A percentile compares a stretch with the other conserved stretches of the same genome.
Conservation (phyloP, 805 yeast genomes). For the Wickerhamiella parazyma region DNA sequence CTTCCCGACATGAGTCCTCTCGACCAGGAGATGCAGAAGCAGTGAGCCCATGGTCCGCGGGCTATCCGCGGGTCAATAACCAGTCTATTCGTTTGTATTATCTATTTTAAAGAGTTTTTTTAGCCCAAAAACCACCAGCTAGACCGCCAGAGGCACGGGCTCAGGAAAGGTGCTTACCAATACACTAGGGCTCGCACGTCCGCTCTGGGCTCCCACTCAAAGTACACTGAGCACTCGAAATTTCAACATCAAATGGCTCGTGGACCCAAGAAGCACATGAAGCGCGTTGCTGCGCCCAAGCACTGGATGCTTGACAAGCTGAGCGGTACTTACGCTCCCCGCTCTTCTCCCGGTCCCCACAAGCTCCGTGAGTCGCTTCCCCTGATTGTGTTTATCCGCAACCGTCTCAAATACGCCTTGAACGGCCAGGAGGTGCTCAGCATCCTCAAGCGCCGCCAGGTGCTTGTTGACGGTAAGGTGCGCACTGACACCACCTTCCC, state of each 20-base stretch:
- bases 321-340: constrained; percentile 98
- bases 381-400: constrained; percentile 90
- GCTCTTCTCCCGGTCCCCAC: constrained; percentile 99
- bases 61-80: too few relatives aligned
- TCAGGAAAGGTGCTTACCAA: too few relatives aligned
- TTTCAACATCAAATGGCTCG: constrained; percentile 22
- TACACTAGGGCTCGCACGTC: not conserved
- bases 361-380: constrained; percentile 97
- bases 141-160: too few relatives aligned
- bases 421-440: constrained; percentile 99
- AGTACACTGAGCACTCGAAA: constrained; percentile 3
- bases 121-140: too few relatives aligned
- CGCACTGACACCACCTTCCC: constrained; percentile 99
- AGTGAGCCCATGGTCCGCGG: too few relatives aligned
- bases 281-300: constrained; percentile 99
- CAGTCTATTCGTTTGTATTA: too few relatives aligned
- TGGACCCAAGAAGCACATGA: constrained; percentile 77
- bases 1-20: too few relatives aligned
- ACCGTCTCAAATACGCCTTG: constrained; percentile 97
- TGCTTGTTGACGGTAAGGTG: constrained; percentile 97
- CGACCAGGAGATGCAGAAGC: too few relatives aligned
- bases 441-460: constrained; percentile 95
- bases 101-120: too few relatives aligned
- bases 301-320: constrained; percentile 99
- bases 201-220: not conserved